Base-by-base conservation (phyloP, 2,329 filamentous ascomycete genomes). In the Phyllosticta citribraziliensis region DNA sequence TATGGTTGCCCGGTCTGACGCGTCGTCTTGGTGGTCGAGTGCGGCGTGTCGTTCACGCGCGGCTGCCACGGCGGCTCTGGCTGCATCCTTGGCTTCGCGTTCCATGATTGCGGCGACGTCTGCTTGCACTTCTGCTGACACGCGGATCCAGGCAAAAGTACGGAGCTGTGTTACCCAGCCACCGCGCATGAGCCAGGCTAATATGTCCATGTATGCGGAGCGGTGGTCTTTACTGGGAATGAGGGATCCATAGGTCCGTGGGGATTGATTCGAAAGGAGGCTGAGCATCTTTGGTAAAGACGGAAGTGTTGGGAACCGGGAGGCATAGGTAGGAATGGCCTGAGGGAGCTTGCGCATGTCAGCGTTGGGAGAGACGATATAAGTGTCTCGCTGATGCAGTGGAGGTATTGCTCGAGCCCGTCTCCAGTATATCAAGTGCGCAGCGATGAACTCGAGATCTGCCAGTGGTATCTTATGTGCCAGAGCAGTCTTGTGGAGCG, bases 401-500 rank as follows among this genome's bases (percentile, higher is more conserved):
- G 94, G 94, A 4, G 91, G 89, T 51, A 97, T 93, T 17, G 93
- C 88, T 63, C 95, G 89, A 55, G 93, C 94, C 62, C 92, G 88
- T 24, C 94, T 87, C 92, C 93, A 97, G 76, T 95, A 96, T 64
- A 97, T 91, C 64, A 99, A 87, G 76, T 97, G 94, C 62, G 90
- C 88, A 10, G 92, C 91, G 64, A 96, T 89, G 67, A 90, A 87
- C 65, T 93, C 88, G 64, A 97, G 88, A 66, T 96, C 89, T 33
- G 84, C 81, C 1, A 94, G 80, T 3, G 88, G 86, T 58, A 97
- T 87, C 20, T 86, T 83, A 57, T 88, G 84, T 65, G 82, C 84
- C 66, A 86, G 83, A 17, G 87, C 84, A 59, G 91, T 84, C 71
- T 92, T 89, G 82, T 89, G 67, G 81, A 92, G 65, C 0, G 81